phyloP scores from a whole-genome alignment of 257 asterid genomes.

The Penstemon davidsonii region DNA sequence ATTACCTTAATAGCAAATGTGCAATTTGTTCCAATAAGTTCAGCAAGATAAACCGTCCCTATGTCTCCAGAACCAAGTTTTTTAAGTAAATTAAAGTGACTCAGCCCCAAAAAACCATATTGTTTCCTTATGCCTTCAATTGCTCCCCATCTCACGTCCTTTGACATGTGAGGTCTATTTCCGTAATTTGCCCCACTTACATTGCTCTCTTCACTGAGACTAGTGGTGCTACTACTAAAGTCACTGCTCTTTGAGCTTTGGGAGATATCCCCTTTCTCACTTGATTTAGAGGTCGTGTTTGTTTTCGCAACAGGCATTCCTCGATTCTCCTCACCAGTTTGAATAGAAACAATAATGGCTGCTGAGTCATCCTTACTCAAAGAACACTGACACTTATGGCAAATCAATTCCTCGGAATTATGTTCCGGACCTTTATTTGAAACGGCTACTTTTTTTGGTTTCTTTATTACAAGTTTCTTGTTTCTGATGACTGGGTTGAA shows the following conservation, averaged over 20 bases:
- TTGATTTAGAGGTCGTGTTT: constrained; percentile 33
- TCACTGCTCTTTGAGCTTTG: constrained; percentile 92
- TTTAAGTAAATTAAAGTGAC: constrained; percentile 60
- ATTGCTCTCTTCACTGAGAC: constrained; percentile 79
- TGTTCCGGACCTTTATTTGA: constrained; percentile 30
- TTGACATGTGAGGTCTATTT: constrained; percentile 90
- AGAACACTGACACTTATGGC: constrained; percentile 84
- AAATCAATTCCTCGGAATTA: constrained; percentile 46
- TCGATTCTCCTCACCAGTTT: constrained; percentile 34
- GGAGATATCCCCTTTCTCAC: constrained; percentile 65
- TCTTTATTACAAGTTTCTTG: constrained; percentile 55
- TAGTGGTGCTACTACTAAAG: constrained; percentile 72
- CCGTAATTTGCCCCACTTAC: constrained; percentile 58
- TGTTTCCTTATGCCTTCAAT: constrained; percentile 37
- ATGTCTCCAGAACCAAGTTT: constrained; percentile 80
- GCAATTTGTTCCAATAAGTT: constrained; percentile 55
- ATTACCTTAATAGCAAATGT: constrained; percentile 72
- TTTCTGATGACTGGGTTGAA: constrained; percentile 55
- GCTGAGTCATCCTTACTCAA: constrained; percentile 37
- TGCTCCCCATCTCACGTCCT: constrained; percentile 52
- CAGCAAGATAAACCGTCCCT: constrained; percentile 75
- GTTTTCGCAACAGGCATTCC: constrained; percentile 34
- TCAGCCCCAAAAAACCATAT: constrained; percentile 49
- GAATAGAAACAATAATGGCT: constrained; percentile 27
- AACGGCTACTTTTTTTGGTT: constrained; percentile 43